Conservation (phyloP, 2,329 filamentous ascomycete species). For the Clonostachys rhizophaga region DNA sequence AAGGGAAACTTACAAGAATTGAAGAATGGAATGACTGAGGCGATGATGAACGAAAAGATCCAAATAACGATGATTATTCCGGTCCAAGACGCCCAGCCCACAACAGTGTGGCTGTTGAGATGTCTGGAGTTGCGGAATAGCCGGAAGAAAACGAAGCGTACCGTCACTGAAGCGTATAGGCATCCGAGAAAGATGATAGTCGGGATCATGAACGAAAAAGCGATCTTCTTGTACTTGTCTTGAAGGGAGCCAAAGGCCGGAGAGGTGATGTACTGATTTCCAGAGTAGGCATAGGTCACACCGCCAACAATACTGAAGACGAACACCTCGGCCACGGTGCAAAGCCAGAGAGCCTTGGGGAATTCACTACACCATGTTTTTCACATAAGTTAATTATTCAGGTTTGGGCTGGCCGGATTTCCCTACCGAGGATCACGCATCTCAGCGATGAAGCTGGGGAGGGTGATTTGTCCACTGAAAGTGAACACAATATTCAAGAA, state of each 20-base stretch:
- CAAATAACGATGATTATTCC: constrained; percentile 67
- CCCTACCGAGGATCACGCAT: constrained; percentile 63
- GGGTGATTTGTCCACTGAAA: constrained; percentile 91
- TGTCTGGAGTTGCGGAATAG: constrained; percentile 76
- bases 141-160: constrained; percentile 89
- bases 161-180: constrained; percentile 84
- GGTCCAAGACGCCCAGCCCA: constrained; percentile 78
- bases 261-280: constrained; percentile 81
- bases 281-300: constrained; percentile 82
- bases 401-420: neutral
- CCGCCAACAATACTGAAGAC: constrained; percentile 79
- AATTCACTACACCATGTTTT: constrained; percentile 57
- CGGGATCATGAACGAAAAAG: constrained; percentile 93
- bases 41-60: constrained; percentile 88
- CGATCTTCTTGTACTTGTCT: constrained; percentile 77
- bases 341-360: constrained; percentile 86
- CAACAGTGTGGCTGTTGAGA: constrained; percentile 72
- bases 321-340: constrained; percentile 83
- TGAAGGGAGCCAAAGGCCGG: constrained; percentile 84
- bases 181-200: constrained; percentile 91
- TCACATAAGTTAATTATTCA: constrained; percentile 1
- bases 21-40: constrained; percentile 92
- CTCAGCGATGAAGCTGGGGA: constrained; percentile 92
- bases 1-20: constrained; percentile 52
- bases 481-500: constrained; percentile 96